phyloP scores from a whole-genome alignment of 176 grass and related monocot genomes.

The Olyra latifolia region DNA sequence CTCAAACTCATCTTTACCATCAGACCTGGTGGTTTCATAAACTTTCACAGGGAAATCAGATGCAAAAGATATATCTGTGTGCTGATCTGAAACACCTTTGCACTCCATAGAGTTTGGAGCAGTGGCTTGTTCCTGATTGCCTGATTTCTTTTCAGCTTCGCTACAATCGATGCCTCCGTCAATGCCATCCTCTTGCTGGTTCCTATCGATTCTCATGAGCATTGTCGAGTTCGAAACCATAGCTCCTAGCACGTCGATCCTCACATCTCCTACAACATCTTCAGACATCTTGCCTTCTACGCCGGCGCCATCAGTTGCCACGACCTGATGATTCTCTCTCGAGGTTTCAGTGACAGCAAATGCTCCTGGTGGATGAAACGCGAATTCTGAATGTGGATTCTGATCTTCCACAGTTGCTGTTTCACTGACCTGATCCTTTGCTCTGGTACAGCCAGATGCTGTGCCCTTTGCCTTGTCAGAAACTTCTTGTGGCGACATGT shows the following conservation, averaged over 20 bases:
- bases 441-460: background rate
- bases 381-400: background rate
- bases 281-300: background rate
- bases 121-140: background rate
- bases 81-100: background rate
- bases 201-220: background rate
- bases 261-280: background rate
- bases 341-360: slow-evolving; percentile 14
- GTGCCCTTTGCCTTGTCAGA: background rate
- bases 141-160: background rate
- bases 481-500: background rate
- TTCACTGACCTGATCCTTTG: background rate
- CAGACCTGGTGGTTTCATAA: background rate
- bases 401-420: background rate
- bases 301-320: background rate
- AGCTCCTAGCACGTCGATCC: background rate
- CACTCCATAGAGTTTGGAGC: background rate
- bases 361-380: background rate
- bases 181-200: background rate
- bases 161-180: background rate
- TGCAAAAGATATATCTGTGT: background rate
- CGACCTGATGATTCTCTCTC: background rate
- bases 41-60: background rate
- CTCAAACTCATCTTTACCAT: no score
- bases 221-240: background rate